Base-by-base conservation (phyloP, 805 yeast genomes). In the Spathaspora gorwiae region DNA sequence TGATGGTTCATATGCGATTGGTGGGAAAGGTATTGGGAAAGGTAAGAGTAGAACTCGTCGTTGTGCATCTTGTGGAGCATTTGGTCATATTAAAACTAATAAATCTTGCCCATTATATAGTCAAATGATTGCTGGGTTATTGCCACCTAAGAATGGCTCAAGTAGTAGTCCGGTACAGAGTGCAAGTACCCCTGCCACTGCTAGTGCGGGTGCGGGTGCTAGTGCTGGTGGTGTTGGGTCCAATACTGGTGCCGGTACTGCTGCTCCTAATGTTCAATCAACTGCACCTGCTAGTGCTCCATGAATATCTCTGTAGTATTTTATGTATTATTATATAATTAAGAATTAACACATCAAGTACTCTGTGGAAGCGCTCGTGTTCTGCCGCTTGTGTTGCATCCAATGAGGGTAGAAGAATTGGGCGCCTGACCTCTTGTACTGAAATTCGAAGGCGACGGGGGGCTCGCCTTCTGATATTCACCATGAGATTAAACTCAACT, bases 31-130 rank as follows among this genome's bases (percentile, higher is more conserved):
- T 24, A 78, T 79, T 36, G 88, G 87, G 29, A 84, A 84, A 55
- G 86, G 86, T 30, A 83, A 83, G 55, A 75, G 83, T 29, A 81
- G 80, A 5, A 83, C 85, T 7, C 74, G 99, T 61, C 80, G 88
- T 58, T 92, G 99, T 68, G 90, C 95, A 3, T 84, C 94, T 0
- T 92, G 99, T 74, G 98, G 98, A 19, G 94, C 92, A 10, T 76
- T 87, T 51, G 99, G 98, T 0, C 99, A 92, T 62, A 92, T 92
- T 50, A 78, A 94, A 61, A 92, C 99, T 2, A 90, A 89, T 61
- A 85, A 84, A 57, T 71, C 92, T 1, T 92, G 99, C 68, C 99
- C 98, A 12, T 75, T 90, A 78, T 92, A 87, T 60, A 47, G 52
- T 29, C 65, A 65, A 43, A 63, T 68, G 9, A 55, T 61, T 42